phyloP scores from a whole-genome alignment of 768 basidiomycete species.

The Coprinopsis cinerea region DNA sequence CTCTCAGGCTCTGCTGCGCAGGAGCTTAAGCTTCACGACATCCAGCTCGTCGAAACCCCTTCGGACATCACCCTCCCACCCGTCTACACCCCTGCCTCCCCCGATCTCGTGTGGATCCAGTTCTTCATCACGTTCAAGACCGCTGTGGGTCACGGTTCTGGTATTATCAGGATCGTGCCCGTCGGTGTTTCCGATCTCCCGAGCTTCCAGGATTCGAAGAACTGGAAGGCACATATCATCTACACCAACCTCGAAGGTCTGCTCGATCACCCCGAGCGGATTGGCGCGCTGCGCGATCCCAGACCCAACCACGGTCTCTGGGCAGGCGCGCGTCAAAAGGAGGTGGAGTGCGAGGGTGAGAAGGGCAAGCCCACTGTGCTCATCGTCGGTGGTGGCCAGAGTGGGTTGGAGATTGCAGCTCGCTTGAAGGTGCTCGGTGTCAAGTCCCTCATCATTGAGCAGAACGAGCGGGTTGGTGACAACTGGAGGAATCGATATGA shows the following conservation, averaged over 20 bases:
- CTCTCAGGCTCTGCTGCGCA: constrained; percentile 22
- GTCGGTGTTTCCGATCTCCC: constrained; percentile 7
- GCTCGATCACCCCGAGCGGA: constrained; percentile 36
- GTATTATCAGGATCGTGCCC: constrained; percentile 43
- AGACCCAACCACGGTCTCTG: constrained; percentile 44
- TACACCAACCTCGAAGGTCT: constrained; percentile 47
- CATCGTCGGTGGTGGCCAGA: constrained; percentile 56
- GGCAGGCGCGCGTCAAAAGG: constrained; percentile 32
- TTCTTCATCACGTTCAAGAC: constrained; percentile 41
- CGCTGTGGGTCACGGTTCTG: constrained; percentile 34
- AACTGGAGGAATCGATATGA: constrained; percentile 61
- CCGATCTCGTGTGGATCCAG: constrained; percentile 43
- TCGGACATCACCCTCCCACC: neutral
- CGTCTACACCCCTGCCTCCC: constrained; percentile 20
- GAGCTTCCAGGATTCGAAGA: constrained; percentile 4
- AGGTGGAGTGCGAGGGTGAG: constrained; percentile 30
- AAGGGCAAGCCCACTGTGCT: constrained; percentile 45
- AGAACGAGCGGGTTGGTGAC: constrained; percentile 48
- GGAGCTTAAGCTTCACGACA: constrained; percentile 26
- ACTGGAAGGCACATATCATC: constrained; percentile 48
- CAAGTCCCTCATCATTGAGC: constrained; percentile 50
- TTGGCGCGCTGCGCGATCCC: constrained; percentile 33
- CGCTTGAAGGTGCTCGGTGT: constrained; percentile 53
- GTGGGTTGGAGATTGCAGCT: constrained; percentile 55
- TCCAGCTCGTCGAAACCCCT: constrained; percentile 24